A percentile compares a stretch with the other conserved stretches of the same genome.
Conservation (phyloP, 495 filamentous ascomycete genomes). For the Penicillium malachiteum region DNA sequence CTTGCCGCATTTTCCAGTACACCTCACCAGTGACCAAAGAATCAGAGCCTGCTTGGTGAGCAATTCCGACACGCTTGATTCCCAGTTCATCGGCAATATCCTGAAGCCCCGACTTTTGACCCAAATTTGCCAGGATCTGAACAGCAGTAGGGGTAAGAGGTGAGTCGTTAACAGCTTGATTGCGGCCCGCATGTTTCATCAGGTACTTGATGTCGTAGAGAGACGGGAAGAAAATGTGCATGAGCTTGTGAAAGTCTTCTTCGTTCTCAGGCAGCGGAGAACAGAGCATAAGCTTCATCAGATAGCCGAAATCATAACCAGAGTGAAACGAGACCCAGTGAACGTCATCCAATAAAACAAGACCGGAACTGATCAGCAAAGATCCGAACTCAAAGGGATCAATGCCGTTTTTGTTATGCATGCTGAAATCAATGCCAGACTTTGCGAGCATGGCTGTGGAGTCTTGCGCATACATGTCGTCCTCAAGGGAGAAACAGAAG, state of each 20-base stretch:
- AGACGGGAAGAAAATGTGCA: conserved; percentile 87
- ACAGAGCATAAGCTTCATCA: conserved; percentile 87
- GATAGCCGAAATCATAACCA: conserved; percentile 97
- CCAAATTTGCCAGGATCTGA: conserved; percentile 73
- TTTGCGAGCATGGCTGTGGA: conserved; percentile 86
- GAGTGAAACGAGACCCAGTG: conserved; percentile 97
- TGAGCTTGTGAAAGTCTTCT: conserved; percentile 76
- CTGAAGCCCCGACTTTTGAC: conserved; percentile 84
- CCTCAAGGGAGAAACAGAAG: conserved; percentile 90
- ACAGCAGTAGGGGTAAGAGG: conserved; percentile 60
- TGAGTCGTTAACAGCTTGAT: conserved; percentile 56
- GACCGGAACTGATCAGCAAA: conserved; percentile 83
- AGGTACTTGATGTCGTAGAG: conserved; percentile 97
- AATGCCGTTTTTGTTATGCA: conserved; percentile 85
- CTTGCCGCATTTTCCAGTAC: conserved; percentile 83
- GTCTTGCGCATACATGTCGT: conserved; percentile 94
- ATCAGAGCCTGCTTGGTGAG: conserved; percentile 90
- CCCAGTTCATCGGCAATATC: conserved; percentile 91
- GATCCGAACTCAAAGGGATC: conserved; percentile 85
- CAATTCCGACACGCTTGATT: conserved; percentile 77
- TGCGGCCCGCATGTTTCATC: conserved; percentile 78
- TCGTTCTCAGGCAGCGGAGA: conserved; percentile 82
- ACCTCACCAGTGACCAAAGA: conserved; percentile 89
- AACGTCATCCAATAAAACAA: conserved; percentile 85
- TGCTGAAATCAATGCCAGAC: conserved; percentile 82